Conservation (phyloP, 768 basidiomycete genomes). For the Inosperma sp. region DNA sequence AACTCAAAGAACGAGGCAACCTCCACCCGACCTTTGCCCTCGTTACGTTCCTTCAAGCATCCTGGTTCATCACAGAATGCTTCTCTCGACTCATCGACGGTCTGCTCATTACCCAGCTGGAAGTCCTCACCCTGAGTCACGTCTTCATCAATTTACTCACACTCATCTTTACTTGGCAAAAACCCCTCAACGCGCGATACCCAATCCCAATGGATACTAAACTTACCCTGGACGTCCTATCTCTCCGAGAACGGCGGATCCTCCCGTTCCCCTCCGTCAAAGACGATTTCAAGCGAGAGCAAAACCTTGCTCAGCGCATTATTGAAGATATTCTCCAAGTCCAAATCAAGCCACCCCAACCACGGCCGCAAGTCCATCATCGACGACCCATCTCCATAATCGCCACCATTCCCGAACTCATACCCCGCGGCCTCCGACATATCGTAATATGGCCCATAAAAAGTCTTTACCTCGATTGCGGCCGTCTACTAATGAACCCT, state of each 20-base stretch:
- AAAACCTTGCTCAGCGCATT: not conserved
- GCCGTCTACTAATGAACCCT: not conserved
- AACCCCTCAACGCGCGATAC: slow-evolving; percentile 12
- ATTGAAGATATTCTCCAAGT: not conserved
- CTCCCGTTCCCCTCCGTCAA: not conserved
- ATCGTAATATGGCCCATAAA: not conserved
- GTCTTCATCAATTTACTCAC: slow-evolving; percentile 10
- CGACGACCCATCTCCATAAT: too few relatives aligned
- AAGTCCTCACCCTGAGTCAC: slow-evolving; percentile 12
- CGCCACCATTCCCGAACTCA: not conserved
- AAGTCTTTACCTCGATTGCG: not conserved
- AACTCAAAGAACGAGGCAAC: slow-evolving; percentile 11
- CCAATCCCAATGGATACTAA: not conserved
- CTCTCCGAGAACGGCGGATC: not conserved
- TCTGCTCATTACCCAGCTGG: slow-evolving; percentile 12
- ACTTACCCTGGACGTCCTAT: not conserved
- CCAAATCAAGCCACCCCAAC: not conserved
- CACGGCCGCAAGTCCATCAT: too few relatives aligned
- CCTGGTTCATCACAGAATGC: slow-evolving; percentile 16
- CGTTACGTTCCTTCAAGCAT: slow-evolving; percentile 11
- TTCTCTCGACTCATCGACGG: slow-evolving; percentile 5
- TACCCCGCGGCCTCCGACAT: not conserved
- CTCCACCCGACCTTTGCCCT: not conserved
- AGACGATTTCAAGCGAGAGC: not conserved
- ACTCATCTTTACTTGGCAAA: slow-evolving; percentile 15